These are phyloP conservation scores for Talaromyces marneffei DNA, from an alignment of 2,329 filamentous ascomycete genomes.

Conservation along the genomic window DNA sequence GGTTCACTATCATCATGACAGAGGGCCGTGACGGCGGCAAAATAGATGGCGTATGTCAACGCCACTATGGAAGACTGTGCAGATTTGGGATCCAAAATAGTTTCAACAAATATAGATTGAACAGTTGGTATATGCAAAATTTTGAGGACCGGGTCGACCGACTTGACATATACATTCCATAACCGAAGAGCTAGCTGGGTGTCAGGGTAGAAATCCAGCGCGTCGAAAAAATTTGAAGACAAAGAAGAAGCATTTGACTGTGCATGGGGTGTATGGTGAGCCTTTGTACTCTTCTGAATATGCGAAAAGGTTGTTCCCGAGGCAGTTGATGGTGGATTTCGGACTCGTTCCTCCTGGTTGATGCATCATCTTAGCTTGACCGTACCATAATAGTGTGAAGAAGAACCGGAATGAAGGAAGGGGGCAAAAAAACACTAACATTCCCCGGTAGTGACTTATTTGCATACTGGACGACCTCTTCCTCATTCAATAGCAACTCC, in stretches of 20 bases:
- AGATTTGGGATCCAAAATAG: conserved; percentile 28
- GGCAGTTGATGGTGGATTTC: neutral
- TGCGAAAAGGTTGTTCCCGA: conserved; percentile 1
- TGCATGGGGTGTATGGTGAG: neutral
- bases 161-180: conserved; percentile 19
- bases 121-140: conserved; percentile 20
- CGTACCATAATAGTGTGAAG: neutral
- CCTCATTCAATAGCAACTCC: conserved; percentile 15
- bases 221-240: conserved; percentile 1
- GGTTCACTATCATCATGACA: conserved; percentile 19
- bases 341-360: neutral
- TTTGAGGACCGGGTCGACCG: conserved; percentile 20
- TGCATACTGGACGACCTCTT: neutral
- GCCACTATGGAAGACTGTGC: conserved; percentile 29
- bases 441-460: conserved; percentile 12
- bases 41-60: conserved; percentile 54
- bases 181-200: conserved; percentile 17
- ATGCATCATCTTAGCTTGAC: neutral
- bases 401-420: no score
- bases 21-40: conserved; percentile 46
- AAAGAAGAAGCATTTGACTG: neutral
- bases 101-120: conserved; percentile 17
- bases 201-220: conserved; percentile 17
- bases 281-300: neutral
- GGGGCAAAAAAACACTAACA: neutral